Evolutionary conservation across 73 alveolate species (phyloP).

Genomic region (Paraurostyla sp.): DNA sequence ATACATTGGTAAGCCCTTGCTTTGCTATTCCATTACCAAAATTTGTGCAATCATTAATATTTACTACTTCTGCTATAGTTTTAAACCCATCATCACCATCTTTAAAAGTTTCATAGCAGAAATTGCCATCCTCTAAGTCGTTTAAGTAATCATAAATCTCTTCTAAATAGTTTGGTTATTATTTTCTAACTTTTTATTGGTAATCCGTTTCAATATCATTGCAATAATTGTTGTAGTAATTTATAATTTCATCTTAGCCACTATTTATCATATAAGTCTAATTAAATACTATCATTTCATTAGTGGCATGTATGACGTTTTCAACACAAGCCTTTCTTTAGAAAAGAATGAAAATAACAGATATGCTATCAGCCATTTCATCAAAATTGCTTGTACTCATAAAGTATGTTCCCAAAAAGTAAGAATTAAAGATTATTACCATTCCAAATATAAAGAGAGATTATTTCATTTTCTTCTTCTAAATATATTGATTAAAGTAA

Average conservation of each 20-base stretch:
- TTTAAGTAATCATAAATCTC: background rate
- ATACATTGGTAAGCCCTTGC: background rate
- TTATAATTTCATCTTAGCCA: background rate
- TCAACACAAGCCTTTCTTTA: slow-evolving; percentile 34
- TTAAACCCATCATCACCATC: slow-evolving; percentile 20
- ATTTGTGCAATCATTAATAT: background rate
- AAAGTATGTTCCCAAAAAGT: slow-evolving; percentile 32
- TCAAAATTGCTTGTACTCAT: background rate
- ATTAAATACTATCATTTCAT: background rate
- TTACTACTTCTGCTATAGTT: background rate
- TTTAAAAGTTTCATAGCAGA: background rate
- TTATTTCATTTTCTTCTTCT: background rate
- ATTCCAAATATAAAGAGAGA: background rate
- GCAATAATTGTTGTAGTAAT: background rate
- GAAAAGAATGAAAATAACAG: background rate
- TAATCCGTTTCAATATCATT: background rate
- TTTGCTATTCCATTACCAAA: slow-evolving; percentile 13
- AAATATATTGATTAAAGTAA: background rate
- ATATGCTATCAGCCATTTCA: background rate
- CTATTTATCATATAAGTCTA: background rate
- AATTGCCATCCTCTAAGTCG: background rate
- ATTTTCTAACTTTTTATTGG: background rate
- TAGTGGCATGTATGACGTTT: slow-evolving; percentile 9
- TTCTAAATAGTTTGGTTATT: background rate
- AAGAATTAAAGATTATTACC: background rate